Conservation (phyloP, 1,284 basidiomycete genomes). For the Ceratobasidium papillatum region DNA sequence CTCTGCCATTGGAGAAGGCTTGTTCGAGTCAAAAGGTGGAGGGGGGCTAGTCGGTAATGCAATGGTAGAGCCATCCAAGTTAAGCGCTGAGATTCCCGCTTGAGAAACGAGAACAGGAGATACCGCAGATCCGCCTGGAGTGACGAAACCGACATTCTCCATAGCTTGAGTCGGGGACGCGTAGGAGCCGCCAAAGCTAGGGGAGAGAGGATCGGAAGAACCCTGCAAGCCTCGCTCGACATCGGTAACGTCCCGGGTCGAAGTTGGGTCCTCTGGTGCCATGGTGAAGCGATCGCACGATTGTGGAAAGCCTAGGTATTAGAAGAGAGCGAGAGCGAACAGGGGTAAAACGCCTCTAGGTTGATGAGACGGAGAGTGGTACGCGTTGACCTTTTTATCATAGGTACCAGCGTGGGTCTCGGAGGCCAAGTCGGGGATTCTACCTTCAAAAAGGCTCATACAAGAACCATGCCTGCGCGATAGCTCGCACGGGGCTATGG, state of each 20-base stretch:
- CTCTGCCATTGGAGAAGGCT: constrained; percentile 18
- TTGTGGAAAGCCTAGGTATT: constrained; percentile 1
- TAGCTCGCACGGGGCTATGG: constrained; percentile 25
- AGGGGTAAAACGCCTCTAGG: background rate
- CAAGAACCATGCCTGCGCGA: constrained; percentile 1
- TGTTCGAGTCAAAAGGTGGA: constrained; percentile 20
- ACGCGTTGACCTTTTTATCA: constrained; percentile 21
- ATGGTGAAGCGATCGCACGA: constrained; percentile 9
- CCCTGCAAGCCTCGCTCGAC: constrained; percentile 29
- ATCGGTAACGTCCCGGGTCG: constrained; percentile 7
- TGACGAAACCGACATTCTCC: background rate
- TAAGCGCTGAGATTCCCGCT: constrained; percentile 26
- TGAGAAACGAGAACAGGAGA: constrained; percentile 22
- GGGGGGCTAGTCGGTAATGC: constrained; percentile 5
- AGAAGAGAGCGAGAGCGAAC: constrained; percentile 11
- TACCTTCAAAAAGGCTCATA: constrained; percentile 9
- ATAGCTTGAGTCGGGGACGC: constrained; percentile 11
- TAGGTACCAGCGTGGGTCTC: background rate
- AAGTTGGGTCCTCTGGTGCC: constrained; percentile 19
- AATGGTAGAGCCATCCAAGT: constrained; percentile 9
- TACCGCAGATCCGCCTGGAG: background rate
- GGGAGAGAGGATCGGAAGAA: constrained; percentile 37
- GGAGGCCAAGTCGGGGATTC: constrained; percentile 21
- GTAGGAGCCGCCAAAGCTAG: constrained; percentile 16
- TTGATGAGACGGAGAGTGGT: background rate